Conservation (phyloP, 352 stramenopile species). For the Phytophthora multivora region DNA sequence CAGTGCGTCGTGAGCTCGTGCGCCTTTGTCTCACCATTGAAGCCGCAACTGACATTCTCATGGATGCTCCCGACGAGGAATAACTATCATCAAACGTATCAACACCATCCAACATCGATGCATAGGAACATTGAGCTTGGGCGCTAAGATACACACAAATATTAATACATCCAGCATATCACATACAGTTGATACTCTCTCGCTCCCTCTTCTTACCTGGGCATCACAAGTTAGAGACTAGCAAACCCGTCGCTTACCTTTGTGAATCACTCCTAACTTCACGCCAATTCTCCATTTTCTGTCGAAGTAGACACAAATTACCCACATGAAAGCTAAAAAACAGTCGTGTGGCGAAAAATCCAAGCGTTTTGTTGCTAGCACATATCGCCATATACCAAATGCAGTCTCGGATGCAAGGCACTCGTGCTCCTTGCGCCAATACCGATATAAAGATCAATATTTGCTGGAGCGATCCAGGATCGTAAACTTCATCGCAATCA, state of each 20-base stretch:
- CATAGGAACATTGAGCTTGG: background rate
- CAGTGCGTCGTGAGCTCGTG: slow-evolving; percentile 78
- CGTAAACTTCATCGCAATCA: slow-evolving; percentile 87
- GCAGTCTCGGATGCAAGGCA: slow-evolving; percentile 5
- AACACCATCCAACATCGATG: background rate
- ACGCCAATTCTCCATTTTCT: background rate
- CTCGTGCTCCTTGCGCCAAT: slow-evolving; percentile 5
- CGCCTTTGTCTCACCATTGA: slow-evolving; percentile 82
- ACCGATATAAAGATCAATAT: slow-evolving; percentile 35
- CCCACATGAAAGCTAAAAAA: background rate
- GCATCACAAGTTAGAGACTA: too few relatives aligned
- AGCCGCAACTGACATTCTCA: slow-evolving; percentile 70
- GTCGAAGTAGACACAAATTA: background rate
- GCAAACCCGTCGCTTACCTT: slow-evolving; percentile 6
- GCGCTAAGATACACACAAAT: slow-evolving; percentile 9
- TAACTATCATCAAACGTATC: slow-evolving; percentile 17
- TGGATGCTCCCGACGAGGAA: slow-evolving; percentile 31
- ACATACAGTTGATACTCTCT: background rate
- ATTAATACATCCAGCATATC: slow-evolving; percentile 10
- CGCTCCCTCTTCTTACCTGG: too few relatives aligned
- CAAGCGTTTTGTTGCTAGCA: slow-evolving; percentile 23
- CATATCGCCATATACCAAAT: slow-evolving; percentile 1
- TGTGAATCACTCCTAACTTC: background rate
- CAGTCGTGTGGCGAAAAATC: slow-evolving; percentile 6
- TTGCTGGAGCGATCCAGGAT: slow-evolving; percentile 75